Evolutionary conservation across 164 flowering plant species (phyloP), one percentile per base, ranked within the genome.

Genomic region (Aristolochia fimbriata): DNA sequence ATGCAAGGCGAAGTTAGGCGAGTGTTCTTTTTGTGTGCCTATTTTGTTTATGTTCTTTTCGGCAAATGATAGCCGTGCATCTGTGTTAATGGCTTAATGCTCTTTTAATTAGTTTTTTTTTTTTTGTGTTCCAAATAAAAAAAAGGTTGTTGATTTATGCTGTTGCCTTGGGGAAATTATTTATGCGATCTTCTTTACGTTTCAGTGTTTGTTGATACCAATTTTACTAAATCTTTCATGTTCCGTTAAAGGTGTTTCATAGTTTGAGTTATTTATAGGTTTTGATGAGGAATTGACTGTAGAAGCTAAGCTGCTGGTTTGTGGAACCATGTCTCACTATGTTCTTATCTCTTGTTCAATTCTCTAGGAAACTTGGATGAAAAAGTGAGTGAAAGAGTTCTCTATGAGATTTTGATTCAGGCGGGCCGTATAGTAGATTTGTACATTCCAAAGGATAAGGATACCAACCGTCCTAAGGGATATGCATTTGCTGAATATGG

Each of bases 401-500:
- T 91, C 66, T 91, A 88, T 74, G 95, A 91, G 60, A 91, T 88
- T 56, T 73, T 88, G 31, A 82, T 91, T 70, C 95, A 91, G 66
- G 98, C 89, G 1, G 98, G 98, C 27, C 74, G 80, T 47, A 66
- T 88, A 20, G 79, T 87, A 2, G 91, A 88, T 47, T 63, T 91
- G 60, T 60, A 88, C 68, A 78, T 88, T 57, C 96, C 95, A 47
- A 77, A 80, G 15, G 98, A 91, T 67, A 82, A 64, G 78, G 98
- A 88, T 66, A 83, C 83, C 20, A 83, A 77, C 49, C 76, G 75
- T 31, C 78, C 78, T n/a, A 87, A 85, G 76, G 96, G 96, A 25
- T 87, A 16, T 75, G 98, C 96, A 20, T 91, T 91, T 77, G 95
- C 86, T 0, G 87, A 88, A 67, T 91, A 88, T 73, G 96, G 88